Conservation (phyloP, 1,284 basidiomycete genomes). For the Trichosporon sp. region DNA sequence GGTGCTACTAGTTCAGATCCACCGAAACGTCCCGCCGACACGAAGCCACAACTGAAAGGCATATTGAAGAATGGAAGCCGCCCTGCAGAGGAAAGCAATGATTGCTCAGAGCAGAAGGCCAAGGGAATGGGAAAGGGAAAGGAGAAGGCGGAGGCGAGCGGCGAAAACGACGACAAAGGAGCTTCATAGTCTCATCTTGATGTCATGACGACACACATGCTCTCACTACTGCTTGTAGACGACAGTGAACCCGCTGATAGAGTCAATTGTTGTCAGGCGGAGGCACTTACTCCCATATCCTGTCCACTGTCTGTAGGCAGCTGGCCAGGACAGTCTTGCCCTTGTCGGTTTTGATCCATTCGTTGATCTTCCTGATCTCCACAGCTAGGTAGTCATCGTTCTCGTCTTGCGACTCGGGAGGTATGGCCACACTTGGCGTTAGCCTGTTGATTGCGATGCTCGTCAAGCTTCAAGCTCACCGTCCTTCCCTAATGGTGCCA, state of each 20-base stretch:
- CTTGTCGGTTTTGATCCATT: constrained; percentile 39
- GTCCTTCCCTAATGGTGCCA: constrained; percentile 35
- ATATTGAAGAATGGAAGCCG: neutral
- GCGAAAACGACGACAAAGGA: neutral
- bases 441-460: neutral
- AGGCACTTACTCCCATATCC: constrained; percentile 42
- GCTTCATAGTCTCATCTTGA: neutral
- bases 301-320: constrained; percentile 40
- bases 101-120: neutral
- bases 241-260: constrained; percentile 28
- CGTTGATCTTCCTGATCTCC: constrained; percentile 29
- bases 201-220: neutral
- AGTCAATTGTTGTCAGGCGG: constrained; percentile 4
- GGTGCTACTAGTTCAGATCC: no score
- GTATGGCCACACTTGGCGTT: constrained; percentile 11
- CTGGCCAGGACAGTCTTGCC: constrained; percentile 38
- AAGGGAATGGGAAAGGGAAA: neutral
- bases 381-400: constrained; percentile 26
- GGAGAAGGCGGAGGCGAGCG: neutral
- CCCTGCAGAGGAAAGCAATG: neutral
- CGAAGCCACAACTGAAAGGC: neutral
- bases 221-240: constrained; percentile 23
- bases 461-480: constrained; percentile 19
- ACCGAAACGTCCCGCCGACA: no score
- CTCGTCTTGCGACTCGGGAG: constrained; percentile 19